A percentile compares a stretch with the other conserved stretches of the same genome.
phyloP scores from a whole-genome alignment of 2,329 filamentous ascomycete species.

The Ascochyta fabae region DNA sequence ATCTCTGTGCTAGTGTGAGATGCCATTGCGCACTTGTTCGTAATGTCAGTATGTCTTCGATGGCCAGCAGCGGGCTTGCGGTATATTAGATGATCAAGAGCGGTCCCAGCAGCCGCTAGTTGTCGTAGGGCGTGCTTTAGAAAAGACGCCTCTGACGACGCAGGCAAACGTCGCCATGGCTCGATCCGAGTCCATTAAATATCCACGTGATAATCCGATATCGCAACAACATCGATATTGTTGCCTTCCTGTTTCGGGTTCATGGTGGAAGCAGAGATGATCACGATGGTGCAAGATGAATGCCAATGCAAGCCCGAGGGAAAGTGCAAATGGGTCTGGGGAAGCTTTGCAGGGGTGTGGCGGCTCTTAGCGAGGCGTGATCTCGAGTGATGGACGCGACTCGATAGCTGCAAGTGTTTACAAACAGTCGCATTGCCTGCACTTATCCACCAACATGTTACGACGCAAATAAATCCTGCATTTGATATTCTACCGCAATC shows the following conservation, averaged over 20 bases:
- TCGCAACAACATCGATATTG: no score
- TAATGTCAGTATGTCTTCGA: not conserved
- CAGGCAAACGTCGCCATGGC: not conserved
- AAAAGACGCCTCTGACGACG: constrained; percentile 1
- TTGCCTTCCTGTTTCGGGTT: no score
- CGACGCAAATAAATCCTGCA: not conserved
- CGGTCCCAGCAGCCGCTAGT: constrained; percentile 1
- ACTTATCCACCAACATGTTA: constrained; percentile 10
- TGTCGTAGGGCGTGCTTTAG: constrained; percentile 7
- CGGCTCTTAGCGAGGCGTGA: constrained; percentile 17
- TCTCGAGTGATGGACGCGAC: constrained; percentile 15
- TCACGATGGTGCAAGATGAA: not conserved
- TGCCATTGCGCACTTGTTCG: constrained; percentile 21
- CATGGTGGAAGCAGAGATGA: not conserved
- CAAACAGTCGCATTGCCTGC: constrained; percentile 4
- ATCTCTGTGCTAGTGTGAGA: constrained; percentile 20
- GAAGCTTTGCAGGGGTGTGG: constrained; percentile 13
- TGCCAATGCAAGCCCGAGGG: not conserved
- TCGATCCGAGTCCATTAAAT: not conserved
- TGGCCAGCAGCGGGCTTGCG: not conserved
- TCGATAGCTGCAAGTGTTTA: constrained; percentile 8
- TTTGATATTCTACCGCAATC: not conserved
- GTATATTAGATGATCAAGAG: not conserved
- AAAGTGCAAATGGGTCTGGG: constrained; percentile 9
- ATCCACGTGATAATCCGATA: no score